Percentiles rank a stretch among this genome's conserved stretches.
Conservation (phyloP, 352 stramenopile species). For the Phytopythium oedochilum region DNA sequence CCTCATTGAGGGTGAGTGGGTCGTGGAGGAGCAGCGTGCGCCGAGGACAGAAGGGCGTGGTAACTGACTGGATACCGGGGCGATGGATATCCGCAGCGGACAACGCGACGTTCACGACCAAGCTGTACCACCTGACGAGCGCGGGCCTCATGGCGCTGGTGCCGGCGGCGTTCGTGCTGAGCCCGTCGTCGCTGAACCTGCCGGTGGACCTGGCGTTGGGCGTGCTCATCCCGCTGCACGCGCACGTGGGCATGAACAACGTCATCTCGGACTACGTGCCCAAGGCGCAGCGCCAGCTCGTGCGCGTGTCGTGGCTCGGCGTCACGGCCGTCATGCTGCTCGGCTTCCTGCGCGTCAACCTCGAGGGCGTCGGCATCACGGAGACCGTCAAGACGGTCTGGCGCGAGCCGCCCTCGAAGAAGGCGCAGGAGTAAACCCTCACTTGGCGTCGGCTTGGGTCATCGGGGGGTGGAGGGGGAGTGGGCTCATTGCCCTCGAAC, state of each 20-base stretch:
- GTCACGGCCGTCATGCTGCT: constrained; percentile 78
- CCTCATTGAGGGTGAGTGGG: constrained; percentile 66
- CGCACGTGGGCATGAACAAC: constrained; percentile 93
- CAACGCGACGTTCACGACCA: constrained; percentile 60
- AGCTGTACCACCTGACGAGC: constrained; percentile 63
- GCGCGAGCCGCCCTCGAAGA: constrained; percentile 69
- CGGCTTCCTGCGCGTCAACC: constrained; percentile 80
- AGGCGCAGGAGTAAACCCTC: constrained; percentile 10
- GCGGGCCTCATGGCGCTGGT: constrained; percentile 49
- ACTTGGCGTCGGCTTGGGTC: no score
- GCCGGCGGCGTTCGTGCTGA: constrained; percentile 70
- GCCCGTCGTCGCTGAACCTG: constrained; percentile 60
- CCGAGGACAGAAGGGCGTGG: no score
- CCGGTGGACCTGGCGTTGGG: constrained; percentile 80
- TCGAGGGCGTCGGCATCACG: constrained; percentile 80
- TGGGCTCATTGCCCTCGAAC: no score
- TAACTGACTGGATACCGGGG: not conserved
- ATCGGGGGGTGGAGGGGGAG: no score
- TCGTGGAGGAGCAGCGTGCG: no score
- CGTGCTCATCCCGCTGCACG: constrained; percentile 85
- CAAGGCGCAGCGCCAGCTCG: constrained; percentile 56
- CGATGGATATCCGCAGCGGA: constrained; percentile 35
- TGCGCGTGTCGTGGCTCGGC: constrained; percentile 62
- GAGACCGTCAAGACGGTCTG: constrained; percentile 87
- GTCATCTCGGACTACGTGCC: constrained; percentile 94